phyloP scores from a whole-genome alignment of 768 basidiomycete species.

The Auriculariales sp. region DNA sequence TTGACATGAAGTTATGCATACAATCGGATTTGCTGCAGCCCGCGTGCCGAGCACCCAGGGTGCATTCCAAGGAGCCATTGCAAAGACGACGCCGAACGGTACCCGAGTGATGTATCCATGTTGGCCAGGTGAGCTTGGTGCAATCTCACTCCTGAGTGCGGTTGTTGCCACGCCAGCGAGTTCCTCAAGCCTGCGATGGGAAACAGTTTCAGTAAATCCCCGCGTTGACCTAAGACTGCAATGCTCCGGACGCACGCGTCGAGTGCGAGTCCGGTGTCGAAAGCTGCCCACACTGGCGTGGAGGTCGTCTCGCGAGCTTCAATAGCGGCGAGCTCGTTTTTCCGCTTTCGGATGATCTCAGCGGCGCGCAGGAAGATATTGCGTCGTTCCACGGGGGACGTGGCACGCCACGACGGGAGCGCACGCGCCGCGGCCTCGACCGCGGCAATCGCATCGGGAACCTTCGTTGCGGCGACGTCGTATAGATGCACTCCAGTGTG shows the following conservation, averaged over 20 bases:
- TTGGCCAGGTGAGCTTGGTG: constrained; percentile 1
- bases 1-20: background rate
- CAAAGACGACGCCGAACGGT: constrained; percentile 11
- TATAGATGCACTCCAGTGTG: background rate
- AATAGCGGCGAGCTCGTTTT: constrained; percentile 4
- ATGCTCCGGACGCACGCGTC: background rate
- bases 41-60: constrained; percentile 14
- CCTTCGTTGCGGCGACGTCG: background rate
- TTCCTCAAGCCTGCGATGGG: constrained; percentile 9
- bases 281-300: constrained; percentile 1
- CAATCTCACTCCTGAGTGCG: constrained; percentile 10
- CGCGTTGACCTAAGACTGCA: background rate
- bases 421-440: constrained; percentile 3
- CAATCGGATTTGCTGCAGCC: constrained; percentile 17
- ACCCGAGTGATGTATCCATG: constrained; percentile 7
- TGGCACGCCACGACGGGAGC: constrained; percentile 2
- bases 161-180: constrained; percentile 5
- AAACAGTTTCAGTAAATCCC: background rate
- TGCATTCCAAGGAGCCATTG: constrained; percentile 8
- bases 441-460: constrained; percentile 1
- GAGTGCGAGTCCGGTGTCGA: constrained; percentile 3
- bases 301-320: constrained; percentile 9
- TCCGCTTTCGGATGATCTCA: constrained; percentile 4
- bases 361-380: constrained; percentile 10
- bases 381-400: constrained; percentile 6